Base-by-base conservation (phyloP, 495 filamentous ascomycete genomes). In the Aspergillus cavernicola region DNA sequence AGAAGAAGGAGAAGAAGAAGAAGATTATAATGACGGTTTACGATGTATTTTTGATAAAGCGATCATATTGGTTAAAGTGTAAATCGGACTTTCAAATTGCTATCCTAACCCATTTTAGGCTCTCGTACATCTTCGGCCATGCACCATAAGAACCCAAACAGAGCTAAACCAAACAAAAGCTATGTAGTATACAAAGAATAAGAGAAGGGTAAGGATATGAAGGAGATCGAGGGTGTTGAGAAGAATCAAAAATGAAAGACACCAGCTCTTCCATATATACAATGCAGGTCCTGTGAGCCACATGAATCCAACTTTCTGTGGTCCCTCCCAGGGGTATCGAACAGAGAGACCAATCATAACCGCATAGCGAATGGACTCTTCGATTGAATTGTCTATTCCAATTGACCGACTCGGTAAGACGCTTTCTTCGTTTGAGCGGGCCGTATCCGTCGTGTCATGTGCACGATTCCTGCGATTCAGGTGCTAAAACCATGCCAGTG, bases 181-280 rank as follows among this genome's bases (percentile, higher is more conserved):
- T 26, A 19, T 54, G 47, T 54, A 22, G 18, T 54, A 54, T 33
- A 54, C 10, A 19, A 22, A 24, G 26, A 13, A 33, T 31, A 51
- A 16, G 39, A 50, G 26, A 28, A 36, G 44, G 4, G n/a, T n/a
- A n/a, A 49, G 32, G 22, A 15, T 20, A 42, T 18, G 24, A 45
- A 52, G 16, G 39, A 36, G 18, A 44, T 36, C 35, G 28, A 44
- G 13, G 12, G 28, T 44, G 49, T 2, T 26, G 28, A 26, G 26
- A 13, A 38, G 39, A 29, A 13, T 31, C 10, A 37, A 13, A 41
- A 22, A 37, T 16, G 38, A 28, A 35, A 39, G 15, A 39, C 43
- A 38, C 24, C 22, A 47, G 4, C 50, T 55, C 53, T 50, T 28
- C 45, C 53, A 42, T 44, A 42, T 55, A 29, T 55, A 44, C 39